phyloP scores from a whole-genome alignment of 371 early-diverging fungal genomes.

The Mucor irregularis region DNA sequence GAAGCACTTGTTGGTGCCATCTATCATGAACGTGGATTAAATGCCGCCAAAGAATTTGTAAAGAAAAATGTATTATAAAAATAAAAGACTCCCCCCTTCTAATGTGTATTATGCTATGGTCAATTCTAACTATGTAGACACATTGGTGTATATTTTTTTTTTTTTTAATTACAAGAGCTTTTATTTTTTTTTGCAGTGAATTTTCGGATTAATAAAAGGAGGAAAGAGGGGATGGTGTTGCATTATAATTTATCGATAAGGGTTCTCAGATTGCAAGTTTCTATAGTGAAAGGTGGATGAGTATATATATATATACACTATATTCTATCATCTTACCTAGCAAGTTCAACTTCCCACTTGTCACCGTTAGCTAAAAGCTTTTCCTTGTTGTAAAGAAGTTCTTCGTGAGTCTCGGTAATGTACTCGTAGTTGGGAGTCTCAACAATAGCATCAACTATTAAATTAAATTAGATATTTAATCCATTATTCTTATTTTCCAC shows the following conservation, averaged over 20 bases:
- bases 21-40: slow-evolving; percentile 29
- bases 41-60: slow-evolving; percentile 28
- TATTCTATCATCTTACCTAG: slow-evolving; percentile 43
- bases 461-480: not conserved
- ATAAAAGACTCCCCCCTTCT: no score
- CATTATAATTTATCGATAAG: slow-evolving; percentile 60
- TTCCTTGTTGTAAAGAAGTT: slow-evolving; percentile 96
- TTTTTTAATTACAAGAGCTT: not conserved
- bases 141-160: slow-evolving; percentile 6
- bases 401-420: slow-evolving; percentile 96
- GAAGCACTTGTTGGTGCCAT: slow-evolving; percentile 26
- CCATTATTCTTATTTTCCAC: no score
- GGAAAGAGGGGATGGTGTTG: no score
- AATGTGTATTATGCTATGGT: not conserved
- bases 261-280: slow-evolving; percentile 63
- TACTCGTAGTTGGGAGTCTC: slow-evolving; percentile 97
- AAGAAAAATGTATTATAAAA: slow-evolving; percentile 19
- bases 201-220: not conserved
- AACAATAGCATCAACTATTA: slow-evolving; percentile 93
- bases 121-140: not conserved
- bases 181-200: slow-evolving; percentile 1
- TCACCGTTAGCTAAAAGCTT: slow-evolving; percentile 97
- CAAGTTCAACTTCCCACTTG: slow-evolving; percentile 95
- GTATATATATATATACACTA: not conserved
- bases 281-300: slow-evolving; percentile 17